Conservation (phyloP, 2,329 filamentous ascomycete genomes). For the Botryotinia globosa region DNA sequence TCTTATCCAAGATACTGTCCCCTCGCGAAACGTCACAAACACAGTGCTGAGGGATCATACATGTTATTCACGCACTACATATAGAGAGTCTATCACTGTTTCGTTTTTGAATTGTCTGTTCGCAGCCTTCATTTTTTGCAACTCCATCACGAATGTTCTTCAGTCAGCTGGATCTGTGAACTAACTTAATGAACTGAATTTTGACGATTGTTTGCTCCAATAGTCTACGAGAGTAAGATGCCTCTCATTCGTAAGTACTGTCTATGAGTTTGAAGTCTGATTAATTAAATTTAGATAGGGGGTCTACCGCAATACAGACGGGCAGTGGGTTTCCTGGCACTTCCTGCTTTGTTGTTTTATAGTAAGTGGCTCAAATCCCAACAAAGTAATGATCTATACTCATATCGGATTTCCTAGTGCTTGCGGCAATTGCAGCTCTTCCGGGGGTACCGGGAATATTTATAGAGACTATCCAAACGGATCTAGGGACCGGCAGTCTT, state of each 20-base stretch:
- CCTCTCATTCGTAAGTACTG: not conserved
- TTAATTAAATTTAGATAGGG: not conserved
- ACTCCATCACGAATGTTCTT: not conserved
- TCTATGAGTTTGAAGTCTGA: not conserved
- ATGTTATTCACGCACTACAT: not conserved
- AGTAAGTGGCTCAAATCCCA: not conserved
- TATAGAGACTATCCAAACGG: slow-evolving; percentile 5
- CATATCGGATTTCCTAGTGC: not conserved
- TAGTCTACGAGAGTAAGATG: not conserved
- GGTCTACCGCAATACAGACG: slow-evolving; percentile 14
- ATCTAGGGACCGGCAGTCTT: not conserved
- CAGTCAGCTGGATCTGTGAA: not conserved
- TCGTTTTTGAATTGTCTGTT: not conserved
- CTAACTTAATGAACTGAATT: no score
- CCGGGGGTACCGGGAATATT: slow-evolving; percentile 15
- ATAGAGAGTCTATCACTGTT: not conserved
- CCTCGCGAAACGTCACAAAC: not conserved
- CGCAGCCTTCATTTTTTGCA: not conserved
- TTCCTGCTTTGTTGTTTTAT: slow-evolving; percentile 13
- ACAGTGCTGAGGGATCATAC: not conserved
- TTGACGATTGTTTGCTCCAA: not conserved
- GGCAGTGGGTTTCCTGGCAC: slow-evolving; percentile 4
- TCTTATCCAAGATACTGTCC: not conserved
- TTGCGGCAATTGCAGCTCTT: not conserved
- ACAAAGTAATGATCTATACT: not conserved